A percentile compares a stretch with the other conserved stretches of the same genome.
These are phyloP conservation scores for Nitzschia inconspicua DNA, from an alignment of 108 stramenopile species.

Conservation along the genomic window DNA sequence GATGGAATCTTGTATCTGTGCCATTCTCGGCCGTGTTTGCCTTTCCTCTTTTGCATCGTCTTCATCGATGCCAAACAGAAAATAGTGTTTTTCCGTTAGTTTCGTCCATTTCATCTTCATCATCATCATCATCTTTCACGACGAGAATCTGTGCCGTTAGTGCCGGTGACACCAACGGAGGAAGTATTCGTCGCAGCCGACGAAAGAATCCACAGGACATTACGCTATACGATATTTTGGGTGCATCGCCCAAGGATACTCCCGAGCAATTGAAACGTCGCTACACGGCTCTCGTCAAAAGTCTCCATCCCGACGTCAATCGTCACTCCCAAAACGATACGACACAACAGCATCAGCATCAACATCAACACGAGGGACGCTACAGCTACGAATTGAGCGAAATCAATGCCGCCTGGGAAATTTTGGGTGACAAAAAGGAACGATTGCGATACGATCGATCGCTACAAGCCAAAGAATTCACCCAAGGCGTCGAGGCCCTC, in stretches of 20 bases:
- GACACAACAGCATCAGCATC: too few species aligned
- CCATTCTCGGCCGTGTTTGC: too few species aligned
- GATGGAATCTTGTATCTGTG: too few species aligned
- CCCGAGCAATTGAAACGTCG: constrained; percentile 2
- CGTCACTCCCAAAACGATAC: not conserved
- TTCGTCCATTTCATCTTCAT: too few species aligned
- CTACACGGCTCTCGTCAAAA: constrained; percentile 3
- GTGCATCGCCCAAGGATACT: constrained; percentile 16
- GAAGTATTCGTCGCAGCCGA: not conserved
- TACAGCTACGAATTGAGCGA: constrained; percentile 14
- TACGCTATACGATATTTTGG: constrained; percentile 25
- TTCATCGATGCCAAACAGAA: too few species aligned
- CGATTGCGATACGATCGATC: constrained; percentile 26
- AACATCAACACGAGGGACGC: not conserved
- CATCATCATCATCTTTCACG: too few species aligned
- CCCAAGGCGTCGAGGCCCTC: constrained; percentile 11
- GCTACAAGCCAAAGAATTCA: constrained; percentile 24
- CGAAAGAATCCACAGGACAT: constrained; percentile 3
- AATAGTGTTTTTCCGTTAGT: too few species aligned
- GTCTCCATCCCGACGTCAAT: constrained; percentile 21
- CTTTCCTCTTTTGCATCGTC: too few species aligned
- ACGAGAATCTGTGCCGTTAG: too few species aligned
- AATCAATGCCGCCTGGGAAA: constrained; percentile 26
- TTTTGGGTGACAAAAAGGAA: constrained; percentile 19
- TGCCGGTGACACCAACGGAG: too few species aligned